These are phyloP conservation scores for Zygoascus tannicola DNA, from an alignment of 805 yeast species.

Conservation along the genomic window DNA sequence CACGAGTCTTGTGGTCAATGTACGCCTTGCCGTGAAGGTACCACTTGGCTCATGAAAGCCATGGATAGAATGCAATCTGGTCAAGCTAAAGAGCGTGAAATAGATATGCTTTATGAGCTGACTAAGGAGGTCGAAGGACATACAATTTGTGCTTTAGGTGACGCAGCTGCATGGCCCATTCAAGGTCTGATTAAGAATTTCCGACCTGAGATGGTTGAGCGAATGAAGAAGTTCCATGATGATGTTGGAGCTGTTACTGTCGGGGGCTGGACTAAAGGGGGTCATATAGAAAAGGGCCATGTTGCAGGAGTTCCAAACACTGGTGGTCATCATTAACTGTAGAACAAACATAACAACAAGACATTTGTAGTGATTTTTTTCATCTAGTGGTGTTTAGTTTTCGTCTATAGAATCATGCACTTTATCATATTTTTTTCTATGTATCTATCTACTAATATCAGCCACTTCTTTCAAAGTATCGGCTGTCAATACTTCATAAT, in stretches of 20 bases:
- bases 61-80: constrained; percentile 76
- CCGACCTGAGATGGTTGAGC: constrained; percentile 71
- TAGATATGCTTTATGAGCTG: constrained; percentile 75
- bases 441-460: constrained; percentile 67
- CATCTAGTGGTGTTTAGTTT: neutral
- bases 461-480: constrained; percentile 80
- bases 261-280: constrained; percentile 73
- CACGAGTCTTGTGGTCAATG: constrained; percentile 94
- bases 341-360: neutral
- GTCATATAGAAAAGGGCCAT: constrained; percentile 51
- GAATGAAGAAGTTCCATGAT: constrained; percentile 54
- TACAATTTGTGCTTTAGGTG: constrained; percentile 87
- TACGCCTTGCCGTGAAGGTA: constrained; percentile 92
- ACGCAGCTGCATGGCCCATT: constrained; percentile 90
- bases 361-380: neutral
- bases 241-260: constrained; percentile 41
- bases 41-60: constrained; percentile 74
- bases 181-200: constrained; percentile 81
- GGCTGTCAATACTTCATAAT: constrained; percentile 54
- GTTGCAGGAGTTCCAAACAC: constrained; percentile 40
- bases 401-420: neutral
- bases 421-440: no score
- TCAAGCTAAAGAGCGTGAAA: constrained; percentile 72
- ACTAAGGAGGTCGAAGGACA: constrained; percentile 86
- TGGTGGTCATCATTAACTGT: constrained; percentile 13